A percentile compares a stretch with the other conserved stretches of the same genome.
Conservation (phyloP, 148 eudicot genomes). For the Rhododendron mucronatum region DNA sequence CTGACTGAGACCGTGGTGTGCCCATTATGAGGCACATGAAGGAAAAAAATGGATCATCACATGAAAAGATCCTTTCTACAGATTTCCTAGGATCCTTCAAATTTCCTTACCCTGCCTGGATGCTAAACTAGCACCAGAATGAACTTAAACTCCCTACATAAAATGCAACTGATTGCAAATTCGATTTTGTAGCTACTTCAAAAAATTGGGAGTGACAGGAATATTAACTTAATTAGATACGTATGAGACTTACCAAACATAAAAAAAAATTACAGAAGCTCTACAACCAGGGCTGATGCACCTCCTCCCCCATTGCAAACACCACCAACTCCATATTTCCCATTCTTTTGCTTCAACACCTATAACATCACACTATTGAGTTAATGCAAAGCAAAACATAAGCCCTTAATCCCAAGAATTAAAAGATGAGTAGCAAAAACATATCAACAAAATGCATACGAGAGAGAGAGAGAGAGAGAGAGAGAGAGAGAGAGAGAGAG, state of each 20-base stretch:
- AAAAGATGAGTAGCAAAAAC: not conserved
- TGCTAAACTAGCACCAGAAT: not conserved
- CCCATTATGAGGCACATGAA: not conserved
- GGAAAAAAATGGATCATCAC: not conserved
- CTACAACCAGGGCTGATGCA: constrained; percentile 88
- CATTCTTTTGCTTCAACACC: constrained; percentile 82
- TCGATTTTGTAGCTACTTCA: not conserved
- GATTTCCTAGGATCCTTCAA: not conserved
- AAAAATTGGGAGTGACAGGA: not conserved
- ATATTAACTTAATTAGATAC: not conserved
- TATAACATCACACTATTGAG: constrained; percentile 14
- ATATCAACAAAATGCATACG: not conserved
- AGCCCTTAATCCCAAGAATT: not conserved
- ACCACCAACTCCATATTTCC: constrained; percentile 85
- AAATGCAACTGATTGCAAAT: not conserved
- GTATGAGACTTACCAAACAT: constrained; percentile 25
- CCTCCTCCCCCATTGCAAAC: constrained; percentile 99
- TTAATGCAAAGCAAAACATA: constrained; percentile 1
- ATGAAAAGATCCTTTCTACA: not conserved
- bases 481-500: not conserved
- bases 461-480: not conserved
- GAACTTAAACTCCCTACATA: not conserved
- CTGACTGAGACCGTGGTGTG: not conserved
- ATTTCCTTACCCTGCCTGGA: not conserved
- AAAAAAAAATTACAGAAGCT: constrained; percentile 46